Conservation (phyloP, 2,329 filamentous ascomycete species). For the Stemphylium beticola region DNA sequence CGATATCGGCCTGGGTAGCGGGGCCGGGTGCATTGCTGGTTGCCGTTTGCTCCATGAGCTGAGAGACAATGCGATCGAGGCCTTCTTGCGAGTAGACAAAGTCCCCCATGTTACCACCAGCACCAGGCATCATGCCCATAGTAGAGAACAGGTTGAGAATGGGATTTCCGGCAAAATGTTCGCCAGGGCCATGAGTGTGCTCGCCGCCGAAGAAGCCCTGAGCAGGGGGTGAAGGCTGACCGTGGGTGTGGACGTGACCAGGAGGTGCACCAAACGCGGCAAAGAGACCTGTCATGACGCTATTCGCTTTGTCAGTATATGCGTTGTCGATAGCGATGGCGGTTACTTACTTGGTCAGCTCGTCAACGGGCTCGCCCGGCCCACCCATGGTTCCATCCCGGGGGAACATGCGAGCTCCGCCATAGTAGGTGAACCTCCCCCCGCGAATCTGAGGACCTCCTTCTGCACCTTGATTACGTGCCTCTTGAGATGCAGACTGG, state of each 20-base stretch:
- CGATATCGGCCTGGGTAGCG: constrained; percentile 76
- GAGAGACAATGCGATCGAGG: constrained; percentile 84
- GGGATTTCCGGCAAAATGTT: constrained; percentile 36
- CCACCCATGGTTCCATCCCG: constrained; percentile 59
- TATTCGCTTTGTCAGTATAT: constrained; percentile 26
- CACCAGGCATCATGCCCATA: constrained; percentile 32
- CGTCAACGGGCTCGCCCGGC: constrained; percentile 55
- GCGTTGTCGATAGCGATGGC: constrained; percentile 42
- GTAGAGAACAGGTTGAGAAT: constrained; percentile 54
- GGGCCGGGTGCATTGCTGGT: constrained; percentile 81
- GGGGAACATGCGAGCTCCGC: constrained; percentile 53
- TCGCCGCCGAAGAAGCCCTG: constrained; percentile 15
- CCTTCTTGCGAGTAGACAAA: constrained; percentile 91
- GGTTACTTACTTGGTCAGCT: constrained; percentile 49
- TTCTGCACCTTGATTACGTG: constrained; percentile 18
- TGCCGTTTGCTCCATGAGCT: constrained; percentile 84
- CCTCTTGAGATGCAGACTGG: constrained; percentile 23
- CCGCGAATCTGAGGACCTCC: constrained; percentile 20
- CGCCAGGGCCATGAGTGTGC: constrained; percentile 11
- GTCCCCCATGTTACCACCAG: constrained; percentile 66
- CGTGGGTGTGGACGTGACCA: constrained; percentile 20
- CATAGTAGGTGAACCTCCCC: constrained; percentile 40
- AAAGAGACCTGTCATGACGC: constrained; percentile 43
- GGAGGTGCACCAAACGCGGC: constrained; percentile 41
- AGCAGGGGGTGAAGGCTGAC: constrained; percentile 10